These are phyloP conservation scores for Phlyctochytrium bullatum DNA, from an alignment of 192 early-diverging fungal genomes.

Conservation along the genomic window DNA sequence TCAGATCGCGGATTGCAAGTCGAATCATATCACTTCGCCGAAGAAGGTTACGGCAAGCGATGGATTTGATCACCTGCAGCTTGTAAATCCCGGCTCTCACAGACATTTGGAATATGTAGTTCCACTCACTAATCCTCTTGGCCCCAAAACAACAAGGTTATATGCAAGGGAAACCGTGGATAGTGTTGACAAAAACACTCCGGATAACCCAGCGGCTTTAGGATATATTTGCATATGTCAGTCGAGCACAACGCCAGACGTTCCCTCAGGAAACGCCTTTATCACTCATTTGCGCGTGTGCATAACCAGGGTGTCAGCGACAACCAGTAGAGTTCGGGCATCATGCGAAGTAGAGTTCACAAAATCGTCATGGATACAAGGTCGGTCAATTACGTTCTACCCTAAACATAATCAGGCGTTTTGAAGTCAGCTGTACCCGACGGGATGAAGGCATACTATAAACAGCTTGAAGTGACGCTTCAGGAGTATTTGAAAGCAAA, in stretches of 20 bases:
- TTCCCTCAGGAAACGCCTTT: conserved; percentile 46
- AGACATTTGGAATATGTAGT: conserved; percentile 28
- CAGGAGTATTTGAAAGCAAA: neutral
- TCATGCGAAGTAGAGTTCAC: conserved; percentile 38
- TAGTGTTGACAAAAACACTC: too few relatives aligned
- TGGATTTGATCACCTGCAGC: too few relatives aligned
- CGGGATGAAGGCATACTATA: conserved; percentile 38
- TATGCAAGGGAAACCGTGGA: conserved; percentile 18
- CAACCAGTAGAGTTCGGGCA: conserved; percentile 16
- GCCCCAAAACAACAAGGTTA: conserved; percentile 30
- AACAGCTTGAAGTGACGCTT: conserved; percentile 25
- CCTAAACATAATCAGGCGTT: conserved; percentile 6
- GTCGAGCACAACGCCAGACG: conserved; percentile 38
- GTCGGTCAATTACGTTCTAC: conserved; percentile 9
- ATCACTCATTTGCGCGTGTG: conserved; percentile 28
- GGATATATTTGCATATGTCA: conserved; percentile 31
- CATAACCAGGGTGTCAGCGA: conserved; percentile 10
- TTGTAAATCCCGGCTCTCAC: conserved; percentile 12
- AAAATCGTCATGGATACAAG: conserved; percentile 46
- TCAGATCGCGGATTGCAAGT: too few relatives aligned
- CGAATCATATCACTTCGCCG: too few relatives aligned
- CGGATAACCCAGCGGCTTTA: too few relatives aligned
- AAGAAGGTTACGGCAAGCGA: too few relatives aligned
- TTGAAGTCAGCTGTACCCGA: conserved; percentile 40
- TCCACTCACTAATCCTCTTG: conserved; percentile 29